These are phyloP conservation scores for Trichoderma aggressivum DNA, from an alignment of 2,329 filamentous ascomycete species.

Conservation along the genomic window DNA sequence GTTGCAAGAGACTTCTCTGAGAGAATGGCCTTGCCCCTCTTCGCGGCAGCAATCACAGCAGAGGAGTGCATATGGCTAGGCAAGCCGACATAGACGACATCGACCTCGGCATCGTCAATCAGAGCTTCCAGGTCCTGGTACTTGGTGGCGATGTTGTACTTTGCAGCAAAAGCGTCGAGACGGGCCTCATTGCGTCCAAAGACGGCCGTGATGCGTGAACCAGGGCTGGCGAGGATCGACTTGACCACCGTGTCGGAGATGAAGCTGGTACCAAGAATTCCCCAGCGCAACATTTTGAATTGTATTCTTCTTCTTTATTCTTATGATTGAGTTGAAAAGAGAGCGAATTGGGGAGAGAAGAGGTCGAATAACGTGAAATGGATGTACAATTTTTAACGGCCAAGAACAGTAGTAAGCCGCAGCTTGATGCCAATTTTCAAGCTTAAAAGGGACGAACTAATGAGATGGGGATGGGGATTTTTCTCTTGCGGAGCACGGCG, in stretches of 20 bases:
- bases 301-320: not conserved
- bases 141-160: conserved; percentile 24
- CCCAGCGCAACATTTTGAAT: conserved; percentile 27
- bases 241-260: conserved; percentile 28
- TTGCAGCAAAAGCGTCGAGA: conserved; percentile 26
- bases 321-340: not conserved
- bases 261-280: conserved; percentile 30
- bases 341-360: not conserved
- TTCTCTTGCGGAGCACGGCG: conserved; percentile 8
- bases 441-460: not conserved
- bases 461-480: not conserved
- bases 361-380: not conserved
- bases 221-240: conserved; percentile 24
- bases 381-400: not conserved
- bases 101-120: conserved; percentile 25
- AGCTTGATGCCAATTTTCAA: conserved; percentile 4
- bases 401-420: not conserved
- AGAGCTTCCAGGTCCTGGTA: conserved; percentile 25
- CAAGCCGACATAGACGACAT: conserved; percentile 29
- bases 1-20: conserved; percentile 30
- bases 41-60: conserved; percentile 25
- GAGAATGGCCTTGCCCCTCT: conserved; percentile 26
- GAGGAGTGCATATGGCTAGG: conserved; percentile 29
- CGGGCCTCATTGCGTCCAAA: conserved; percentile 27
- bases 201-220: conserved; percentile 27